Percentiles rank a stretch among this genome's conserved stretches.
Conservation (phyloP, 768 basidiomycete genomes). For the Phaffia australis region DNA sequence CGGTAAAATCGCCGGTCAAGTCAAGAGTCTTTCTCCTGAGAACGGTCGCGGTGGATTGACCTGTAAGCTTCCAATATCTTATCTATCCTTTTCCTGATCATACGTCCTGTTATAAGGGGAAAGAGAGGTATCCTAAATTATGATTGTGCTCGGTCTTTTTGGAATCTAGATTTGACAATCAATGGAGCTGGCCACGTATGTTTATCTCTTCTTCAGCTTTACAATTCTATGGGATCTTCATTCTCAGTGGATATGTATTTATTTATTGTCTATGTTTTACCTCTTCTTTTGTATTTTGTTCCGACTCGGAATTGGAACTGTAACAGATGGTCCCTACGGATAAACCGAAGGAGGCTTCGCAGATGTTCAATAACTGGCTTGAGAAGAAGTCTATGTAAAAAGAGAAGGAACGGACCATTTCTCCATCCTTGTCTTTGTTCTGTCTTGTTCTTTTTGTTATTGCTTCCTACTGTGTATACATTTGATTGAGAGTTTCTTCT, state of each 20-base stretch:
- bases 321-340: conserved; percentile 46
- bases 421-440: no score
- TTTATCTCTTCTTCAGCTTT: neutral
- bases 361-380: conserved; percentile 59
- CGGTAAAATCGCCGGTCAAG: conserved; percentile 48
- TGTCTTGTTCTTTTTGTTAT: no score
- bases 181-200: conserved; percentile 21
- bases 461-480: no score
- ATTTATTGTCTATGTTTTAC: no score
- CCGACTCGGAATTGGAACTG: neutral
- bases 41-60: neutral
- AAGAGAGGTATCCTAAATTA: neutral
- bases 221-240: neutral
- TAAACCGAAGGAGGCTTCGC: conserved; percentile 54
- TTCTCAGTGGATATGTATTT: neutral
- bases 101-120: neutral
- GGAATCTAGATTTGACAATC: conserved; percentile 7
- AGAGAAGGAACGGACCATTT: no score
- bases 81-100: neutral
- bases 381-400: conserved; percentile 23
- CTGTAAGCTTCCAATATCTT: neutral
- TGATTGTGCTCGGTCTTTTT: no score
- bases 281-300: neutral
- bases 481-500: no score
- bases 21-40: conserved; percentile 46